Evolutionary conservation across 768 basidiomycete genomes (phyloP), one percentile per base, ranked within the genome.

Genomic region (Pisolithus tinctorius): DNA sequence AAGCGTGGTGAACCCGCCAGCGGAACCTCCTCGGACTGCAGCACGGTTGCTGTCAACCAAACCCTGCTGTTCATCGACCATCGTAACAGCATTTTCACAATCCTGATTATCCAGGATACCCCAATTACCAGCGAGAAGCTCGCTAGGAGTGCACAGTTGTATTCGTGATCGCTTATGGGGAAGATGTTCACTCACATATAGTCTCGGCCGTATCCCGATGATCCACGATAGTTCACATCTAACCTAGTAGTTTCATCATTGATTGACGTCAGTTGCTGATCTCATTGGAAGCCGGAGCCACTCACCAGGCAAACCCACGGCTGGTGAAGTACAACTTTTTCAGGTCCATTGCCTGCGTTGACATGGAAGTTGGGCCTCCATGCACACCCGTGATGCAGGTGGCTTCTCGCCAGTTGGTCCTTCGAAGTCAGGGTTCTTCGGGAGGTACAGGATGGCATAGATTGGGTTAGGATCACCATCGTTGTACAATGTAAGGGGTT

Each of bases 271-370:
- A 1, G 11, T 4, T 34, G 34, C 5, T 11, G 34, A 34, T 34
- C 4, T 29, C 27, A 13, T 3, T 5, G 13, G 14, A 13, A 45
- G 26, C 29, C 7, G 43, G 11, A 1, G 23, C 26, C 3, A 56
- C 70, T 40, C 54, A 84, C 86, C 83, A 87, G n/a, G 75, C 82
- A 71, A 74, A 88, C 17, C 86, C 84, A 6, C 84, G 74, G 20
- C 77, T 78, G 0, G 85, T 87, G 55, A 79, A 88, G 57, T 73
- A 88, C 58, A 84, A 81, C 50, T 72, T 76, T 8, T 53, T 60
- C 78, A 79, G 79, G 17, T 66, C 64, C 25, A 89, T 60, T 0
- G 70, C 74, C 45, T 82, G 80, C 1, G 52, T 16, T 2, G 71
- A 67, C 8, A 71, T 60, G 0, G 52, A 63, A 0, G 86, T 88